Conservation (phyloP, 345 rosid species). For the Theobroma cacao region DNA sequence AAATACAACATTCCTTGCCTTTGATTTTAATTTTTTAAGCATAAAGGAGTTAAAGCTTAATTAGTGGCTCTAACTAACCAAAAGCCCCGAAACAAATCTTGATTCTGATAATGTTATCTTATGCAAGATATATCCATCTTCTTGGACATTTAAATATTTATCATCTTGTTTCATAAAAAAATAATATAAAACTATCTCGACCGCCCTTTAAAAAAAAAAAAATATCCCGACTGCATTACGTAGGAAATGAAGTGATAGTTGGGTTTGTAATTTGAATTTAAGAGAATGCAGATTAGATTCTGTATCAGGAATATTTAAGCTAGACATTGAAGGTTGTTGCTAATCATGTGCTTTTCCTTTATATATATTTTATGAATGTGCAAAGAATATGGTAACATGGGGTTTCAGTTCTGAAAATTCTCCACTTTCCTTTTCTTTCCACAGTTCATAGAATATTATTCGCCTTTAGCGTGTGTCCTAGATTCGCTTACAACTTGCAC, state of each 20-base stretch:
- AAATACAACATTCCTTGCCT: no score
- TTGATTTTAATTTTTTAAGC: no score
- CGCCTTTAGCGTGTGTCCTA: no score
- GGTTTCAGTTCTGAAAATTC: not conserved
- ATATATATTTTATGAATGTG: not conserved
- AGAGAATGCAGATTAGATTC: not conserved
- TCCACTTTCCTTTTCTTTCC: not conserved
- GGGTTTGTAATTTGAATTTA: conserved; percentile 2
- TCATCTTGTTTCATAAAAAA: no score
- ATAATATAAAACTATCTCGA: not conserved
- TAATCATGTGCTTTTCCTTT: conserved; percentile 2
- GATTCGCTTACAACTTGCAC: no score
- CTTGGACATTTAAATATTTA: not conserved
- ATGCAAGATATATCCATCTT: not conserved
- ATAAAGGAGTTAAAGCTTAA: not conserved
- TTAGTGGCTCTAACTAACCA: not conserved
- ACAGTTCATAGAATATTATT: no score
- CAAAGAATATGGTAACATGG: not conserved
- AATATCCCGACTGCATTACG: not conserved
- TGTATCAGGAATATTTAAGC: not conserved
- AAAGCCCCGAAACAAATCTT: not conserved
- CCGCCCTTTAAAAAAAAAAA: no score
- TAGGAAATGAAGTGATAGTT: conserved; percentile 5
- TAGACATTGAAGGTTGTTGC: not conserved
- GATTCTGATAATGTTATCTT: not conserved